Conservation (phyloP, 352 stramenopile genomes). For the Halophytophthora batemanensis region DNA sequence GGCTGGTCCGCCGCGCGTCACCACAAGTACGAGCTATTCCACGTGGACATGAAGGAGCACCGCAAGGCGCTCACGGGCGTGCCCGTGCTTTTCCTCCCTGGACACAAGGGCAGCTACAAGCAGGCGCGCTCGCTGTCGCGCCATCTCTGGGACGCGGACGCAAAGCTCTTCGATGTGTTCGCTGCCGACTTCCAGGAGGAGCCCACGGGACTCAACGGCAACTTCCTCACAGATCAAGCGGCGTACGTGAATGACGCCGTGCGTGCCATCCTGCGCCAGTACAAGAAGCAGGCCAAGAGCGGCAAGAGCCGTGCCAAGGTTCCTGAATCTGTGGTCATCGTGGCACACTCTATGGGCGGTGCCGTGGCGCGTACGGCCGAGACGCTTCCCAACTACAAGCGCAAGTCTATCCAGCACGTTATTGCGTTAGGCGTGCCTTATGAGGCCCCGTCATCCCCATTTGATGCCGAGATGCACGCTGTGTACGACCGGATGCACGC, state of each 20-base stretch:
- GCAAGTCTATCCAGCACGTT: constrained; percentile 72
- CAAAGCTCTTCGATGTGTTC: constrained; percentile 72
- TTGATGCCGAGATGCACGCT: constrained; percentile 60
- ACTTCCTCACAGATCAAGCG: constrained; percentile 68
- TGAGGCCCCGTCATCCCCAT: constrained; percentile 45
- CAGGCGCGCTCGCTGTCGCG: constrained; percentile 74
- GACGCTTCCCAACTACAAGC: constrained; percentile 71
- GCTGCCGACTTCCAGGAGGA: constrained; percentile 77
- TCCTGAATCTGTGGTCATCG: constrained; percentile 65
- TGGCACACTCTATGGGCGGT: constrained; percentile 86
- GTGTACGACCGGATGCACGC: constrained; percentile 55
- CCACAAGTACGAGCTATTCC: constrained; percentile 64
- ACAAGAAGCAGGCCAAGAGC: constrained; percentile 52
- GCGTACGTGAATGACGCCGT: constrained; percentile 74
- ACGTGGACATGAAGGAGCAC: constrained; percentile 63
- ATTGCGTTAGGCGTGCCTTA: constrained; percentile 71
- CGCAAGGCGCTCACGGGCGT: constrained; percentile 50
- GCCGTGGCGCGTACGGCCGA: constrained; percentile 64
- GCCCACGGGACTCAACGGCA: constrained; percentile 63
- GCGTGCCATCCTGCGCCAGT: constrained; percentile 64
- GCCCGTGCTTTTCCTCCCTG: constrained; percentile 80
- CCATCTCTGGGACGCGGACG: constrained; percentile 64
- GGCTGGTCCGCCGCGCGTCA: constrained; percentile 33
- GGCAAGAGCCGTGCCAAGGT: constrained; percentile 14
- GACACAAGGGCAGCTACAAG: constrained; percentile 84